These are phyloP conservation scores for Rutstroemia sydowiana DNA, from an alignment of 2,329 filamentous ascomycete genomes.

Conservation along the genomic window DNA sequence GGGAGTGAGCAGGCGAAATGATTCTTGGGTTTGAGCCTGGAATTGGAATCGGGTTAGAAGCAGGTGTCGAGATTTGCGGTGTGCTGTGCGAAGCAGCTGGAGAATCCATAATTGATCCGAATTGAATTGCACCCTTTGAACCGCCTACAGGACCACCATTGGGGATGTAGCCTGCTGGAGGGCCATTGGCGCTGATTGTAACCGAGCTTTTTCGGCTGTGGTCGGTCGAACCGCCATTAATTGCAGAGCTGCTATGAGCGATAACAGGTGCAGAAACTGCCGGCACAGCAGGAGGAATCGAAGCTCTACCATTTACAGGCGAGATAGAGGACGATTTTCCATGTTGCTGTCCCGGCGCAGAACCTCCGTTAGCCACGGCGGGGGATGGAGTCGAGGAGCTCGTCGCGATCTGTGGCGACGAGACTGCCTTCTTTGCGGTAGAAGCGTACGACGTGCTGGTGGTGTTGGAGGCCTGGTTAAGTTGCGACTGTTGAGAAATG, in stretches of 20 bases:
- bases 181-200: conserved; percentile 80
- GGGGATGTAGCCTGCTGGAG: conserved; percentile 64
- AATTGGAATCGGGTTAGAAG: conserved; percentile 53
- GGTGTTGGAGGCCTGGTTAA: conserved; percentile 46
- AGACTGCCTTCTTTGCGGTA: conserved; percentile 56
- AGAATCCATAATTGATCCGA: conserved; percentile 69
- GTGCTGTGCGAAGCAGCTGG: conserved; percentile 59
- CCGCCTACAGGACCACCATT: conserved; percentile 64
- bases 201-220: conserved; percentile 84
- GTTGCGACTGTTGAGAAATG: conserved; percentile 28
- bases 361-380: conserved; percentile 47
- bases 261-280: conserved; percentile 50
- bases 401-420: conserved; percentile 54
- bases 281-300: conserved; percentile 63
- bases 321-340: conserved; percentile 61
- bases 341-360: conserved; percentile 48
- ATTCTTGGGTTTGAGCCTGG: conserved; percentile 61
- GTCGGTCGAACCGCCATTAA: conserved; percentile 64
- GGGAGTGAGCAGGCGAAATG: conserved; percentile 78
- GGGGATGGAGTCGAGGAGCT: conserved; percentile 48
- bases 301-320: conserved; percentile 77
- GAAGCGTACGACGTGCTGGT: conserved; percentile 57
- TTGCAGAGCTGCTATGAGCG: conserved; percentile 52
- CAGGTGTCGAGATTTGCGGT: conserved; percentile 43
- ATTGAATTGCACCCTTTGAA: conserved; percentile 65